These are phyloP conservation scores for Phialophora tarda DNA, from an alignment of 2,329 filamentous ascomycete species.

Conservation along the genomic window DNA sequence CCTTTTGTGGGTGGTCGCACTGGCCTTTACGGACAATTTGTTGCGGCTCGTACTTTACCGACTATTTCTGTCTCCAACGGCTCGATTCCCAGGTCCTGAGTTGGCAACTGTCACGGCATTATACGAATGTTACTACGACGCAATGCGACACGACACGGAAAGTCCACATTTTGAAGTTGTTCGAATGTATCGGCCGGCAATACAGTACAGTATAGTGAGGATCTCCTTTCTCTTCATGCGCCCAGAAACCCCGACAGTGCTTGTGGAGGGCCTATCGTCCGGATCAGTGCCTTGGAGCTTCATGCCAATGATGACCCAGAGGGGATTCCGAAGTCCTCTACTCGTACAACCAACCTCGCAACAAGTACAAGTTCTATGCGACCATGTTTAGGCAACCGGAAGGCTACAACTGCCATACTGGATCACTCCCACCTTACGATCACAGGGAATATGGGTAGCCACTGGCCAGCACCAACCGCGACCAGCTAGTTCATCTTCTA, in stretches of 20 bases:
- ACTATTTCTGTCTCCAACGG: background rate
- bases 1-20: background rate
- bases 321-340: background rate
- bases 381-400: background rate
- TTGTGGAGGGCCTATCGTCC: background rate
- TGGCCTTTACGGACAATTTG: background rate
- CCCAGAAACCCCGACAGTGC: background rate
- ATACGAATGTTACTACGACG: background rate
- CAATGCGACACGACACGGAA: background rate
- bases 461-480: too few species aligned
- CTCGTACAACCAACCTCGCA: background rate
- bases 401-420: background rate
- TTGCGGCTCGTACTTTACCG: background rate
- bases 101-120: background rate
- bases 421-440: background rate
- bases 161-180: background rate
- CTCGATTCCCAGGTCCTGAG: slow-evolving; percentile 2
- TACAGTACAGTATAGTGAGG: background rate
- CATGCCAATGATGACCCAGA: background rate
- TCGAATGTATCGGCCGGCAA: background rate
- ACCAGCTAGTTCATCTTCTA: too few species aligned
- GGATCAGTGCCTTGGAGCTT: background rate
- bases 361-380: slow-evolving; percentile 4
- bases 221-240: background rate
- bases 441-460: too few species aligned